Evolutionary conservation across 2,329 filamentous ascomycete genomes (phyloP).

Genomic region (Cadophora sp.): DNA sequence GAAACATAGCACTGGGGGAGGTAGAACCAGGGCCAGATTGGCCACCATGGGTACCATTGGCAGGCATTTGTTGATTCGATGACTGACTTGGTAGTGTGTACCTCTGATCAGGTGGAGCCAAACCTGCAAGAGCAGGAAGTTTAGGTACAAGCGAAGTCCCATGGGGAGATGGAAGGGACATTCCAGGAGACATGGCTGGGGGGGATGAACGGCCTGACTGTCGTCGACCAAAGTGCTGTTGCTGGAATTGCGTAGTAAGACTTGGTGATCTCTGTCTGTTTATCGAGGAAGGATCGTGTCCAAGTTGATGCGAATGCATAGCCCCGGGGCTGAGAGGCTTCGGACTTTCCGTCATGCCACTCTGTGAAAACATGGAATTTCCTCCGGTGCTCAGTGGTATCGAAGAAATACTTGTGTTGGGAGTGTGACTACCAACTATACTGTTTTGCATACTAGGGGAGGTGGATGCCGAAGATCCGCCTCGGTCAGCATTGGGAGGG

Average conservation of each 20-base stretch:
- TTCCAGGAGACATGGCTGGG: conserved; percentile 28
- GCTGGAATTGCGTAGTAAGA: conserved; percentile 68
- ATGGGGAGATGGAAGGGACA: conserved; percentile 42
- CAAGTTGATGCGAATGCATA: conserved; percentile 55
- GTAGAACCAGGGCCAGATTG: conserved; percentile 34
- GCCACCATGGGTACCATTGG: conserved; percentile 30
- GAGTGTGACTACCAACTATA: conserved; percentile 50
- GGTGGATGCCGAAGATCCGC: conserved; percentile 55
- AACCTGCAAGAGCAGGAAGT: conserved; percentile 42
- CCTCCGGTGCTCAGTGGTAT: conserved; percentile 52
- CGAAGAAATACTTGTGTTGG: conserved; percentile 57
- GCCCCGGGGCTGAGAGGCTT: conserved; percentile 76
- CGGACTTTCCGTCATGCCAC: conserved; percentile 82
- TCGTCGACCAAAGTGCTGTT: conserved; percentile 66
- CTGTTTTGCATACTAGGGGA: conserved; percentile 55
- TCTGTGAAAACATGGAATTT: conserved; percentile 69
- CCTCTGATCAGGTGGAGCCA: conserved; percentile 45
- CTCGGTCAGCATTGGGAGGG: conserved; percentile 65
- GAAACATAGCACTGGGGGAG: conserved; percentile 43
- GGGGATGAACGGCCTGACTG: conserved; percentile 60
- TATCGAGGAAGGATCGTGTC: conserved; percentile 59
- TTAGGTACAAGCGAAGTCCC: conserved; percentile 40
- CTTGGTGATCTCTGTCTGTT: conserved; percentile 70
- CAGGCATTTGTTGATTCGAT: conserved; percentile 34
- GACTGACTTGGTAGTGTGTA: conserved; percentile 42